Evolutionary conservation across 768 basidiomycete genomes (phyloP), one percentile per base, ranked within the genome.

Genomic region (Sarcodon sp.): DNA sequence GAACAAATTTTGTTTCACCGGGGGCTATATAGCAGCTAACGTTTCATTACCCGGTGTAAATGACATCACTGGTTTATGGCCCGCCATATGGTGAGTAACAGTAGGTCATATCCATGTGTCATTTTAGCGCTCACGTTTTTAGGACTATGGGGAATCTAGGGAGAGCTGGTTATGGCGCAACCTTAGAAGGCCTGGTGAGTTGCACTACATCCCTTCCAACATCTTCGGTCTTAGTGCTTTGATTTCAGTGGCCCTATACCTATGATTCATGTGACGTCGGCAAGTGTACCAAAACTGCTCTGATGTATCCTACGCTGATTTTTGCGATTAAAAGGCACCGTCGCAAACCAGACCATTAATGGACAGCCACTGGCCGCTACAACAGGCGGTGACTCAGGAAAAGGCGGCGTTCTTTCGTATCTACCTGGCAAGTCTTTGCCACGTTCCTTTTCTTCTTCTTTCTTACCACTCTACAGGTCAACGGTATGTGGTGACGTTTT

Each of bases 1-100:
- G 87, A 96, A 96, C 65, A 92, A 94, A 64, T 87, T 98, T 53
- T 97, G 89, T 66, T 92, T 94, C 65, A 88, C 88, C 32, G 89
- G 87, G 35, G 92, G 92, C 36, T 69, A 87, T 49, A 68, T 92
- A 46, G 79, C 87, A 54, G 66, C 72, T 3, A 74, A 76, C 34
- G 79, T 85, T n/a, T 69, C 67, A 27, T 65, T 90, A 43, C 87
- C 87, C 7, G 87, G 87, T 0, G 59, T 65, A 7, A 76, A 70
- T 54, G 78, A 79, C 52, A 66, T 89, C 33, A 65, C 55, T 18
- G 76, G 73, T 49, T 61, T 89, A 3, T 89, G 87, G 87, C 87
- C 87, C 43, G 84, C 85, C 45, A 65, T 87, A 3, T 85, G 84
- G 83, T 41, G 4, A 41, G 13, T 27, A 16, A 1, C 4, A 9